Conservation (phyloP, 208 protist genomes). For the Herpetomonas samuelpessoai region DNA sequence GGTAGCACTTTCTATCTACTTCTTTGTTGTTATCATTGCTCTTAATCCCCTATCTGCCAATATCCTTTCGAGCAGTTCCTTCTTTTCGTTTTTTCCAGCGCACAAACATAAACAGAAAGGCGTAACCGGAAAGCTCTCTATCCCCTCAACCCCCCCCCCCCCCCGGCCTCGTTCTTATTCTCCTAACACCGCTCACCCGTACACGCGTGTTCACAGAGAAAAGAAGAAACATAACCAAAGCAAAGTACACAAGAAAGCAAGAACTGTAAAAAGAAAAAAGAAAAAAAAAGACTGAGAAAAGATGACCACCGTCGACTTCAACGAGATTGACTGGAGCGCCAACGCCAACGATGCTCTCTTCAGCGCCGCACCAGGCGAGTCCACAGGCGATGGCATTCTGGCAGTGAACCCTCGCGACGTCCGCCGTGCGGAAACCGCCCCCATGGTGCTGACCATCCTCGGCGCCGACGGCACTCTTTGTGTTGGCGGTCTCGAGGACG, state of each 20-base stretch:
- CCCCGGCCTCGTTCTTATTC: no score
- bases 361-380: slow-evolving; percentile 11
- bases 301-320: slow-evolving; percentile 10
- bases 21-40: no score
- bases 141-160: no score
- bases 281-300: slow-evolving; percentile 3
- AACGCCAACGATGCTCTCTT: slow-evolving; percentile 23
- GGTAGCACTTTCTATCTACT: no score
- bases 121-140: no score
- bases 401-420: slow-evolving; percentile 61
- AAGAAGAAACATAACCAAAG: background rate
- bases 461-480: slow-evolving; percentile 47
- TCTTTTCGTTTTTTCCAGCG: no score
- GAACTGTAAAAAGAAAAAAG: slow-evolving; percentile 9
- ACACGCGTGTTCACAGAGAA: background rate
- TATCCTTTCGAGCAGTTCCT: no score
- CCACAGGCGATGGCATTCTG: slow-evolving; percentile 15
- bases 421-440: slow-evolving; percentile 70
- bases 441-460: slow-evolving; percentile 71
- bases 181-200: no score
- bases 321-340: slow-evolving; percentile 11
- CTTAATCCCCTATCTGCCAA: no score
- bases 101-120: slow-evolving; percentile 4
- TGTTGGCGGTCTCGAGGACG: slow-evolving; percentile 34
- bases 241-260: background rate